A percentile compares a stretch with the other conserved stretches of the same genome.
These are phyloP conservation scores for Amanita exitialis DNA, from an alignment of 768 basidiomycete genomes.

Conservation along the genomic window DNA sequence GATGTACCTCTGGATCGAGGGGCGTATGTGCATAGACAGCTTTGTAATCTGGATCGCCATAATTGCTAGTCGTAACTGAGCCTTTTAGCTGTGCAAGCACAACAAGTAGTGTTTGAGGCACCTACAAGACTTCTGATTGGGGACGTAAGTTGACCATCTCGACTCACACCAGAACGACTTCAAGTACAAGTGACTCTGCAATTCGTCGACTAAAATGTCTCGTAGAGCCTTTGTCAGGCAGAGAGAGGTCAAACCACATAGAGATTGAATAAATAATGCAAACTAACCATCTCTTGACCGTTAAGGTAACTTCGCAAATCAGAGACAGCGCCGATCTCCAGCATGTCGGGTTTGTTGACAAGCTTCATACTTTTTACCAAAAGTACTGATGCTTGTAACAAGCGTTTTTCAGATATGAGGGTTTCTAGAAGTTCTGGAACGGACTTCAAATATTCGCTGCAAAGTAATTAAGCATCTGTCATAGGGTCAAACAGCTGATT, in stretches of 20 bases:
- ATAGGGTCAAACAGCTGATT: not conserved
- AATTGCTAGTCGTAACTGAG: constrained; percentile 56
- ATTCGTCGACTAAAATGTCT: constrained; percentile 90
- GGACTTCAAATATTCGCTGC: constrained; percentile 79
- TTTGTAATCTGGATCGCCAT: constrained; percentile 31
- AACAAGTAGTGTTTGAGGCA: constrained; percentile 6
- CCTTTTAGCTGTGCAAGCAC: not conserved
- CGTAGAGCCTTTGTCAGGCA: constrained; percentile 54
- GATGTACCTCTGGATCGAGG: constrained; percentile 26
- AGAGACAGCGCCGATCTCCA: constrained; percentile 89
- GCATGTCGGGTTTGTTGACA: constrained; percentile 87
- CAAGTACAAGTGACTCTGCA: constrained; percentile 95
- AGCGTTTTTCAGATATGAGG: constrained; percentile 90
- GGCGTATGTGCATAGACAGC: constrained; percentile 24
- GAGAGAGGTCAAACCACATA: constrained; percentile 5
- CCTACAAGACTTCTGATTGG: constrained; percentile 72
- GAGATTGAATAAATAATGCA: not conserved
- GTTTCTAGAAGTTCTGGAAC: constrained; percentile 90
- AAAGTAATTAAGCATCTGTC: constrained; percentile 11
- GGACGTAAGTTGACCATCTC: constrained; percentile 79
- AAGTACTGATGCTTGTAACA: constrained; percentile 80
- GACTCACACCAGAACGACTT: constrained; percentile 95
- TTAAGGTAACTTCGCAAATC: constrained; percentile 81
- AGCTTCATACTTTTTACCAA: constrained; percentile 83
- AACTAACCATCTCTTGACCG: constrained; percentile 73